Evolutionary conservation across 768 basidiomycete species (phyloP), one percentile per base, ranked within the genome.

Genomic region (Boletus speciosus): DNA sequence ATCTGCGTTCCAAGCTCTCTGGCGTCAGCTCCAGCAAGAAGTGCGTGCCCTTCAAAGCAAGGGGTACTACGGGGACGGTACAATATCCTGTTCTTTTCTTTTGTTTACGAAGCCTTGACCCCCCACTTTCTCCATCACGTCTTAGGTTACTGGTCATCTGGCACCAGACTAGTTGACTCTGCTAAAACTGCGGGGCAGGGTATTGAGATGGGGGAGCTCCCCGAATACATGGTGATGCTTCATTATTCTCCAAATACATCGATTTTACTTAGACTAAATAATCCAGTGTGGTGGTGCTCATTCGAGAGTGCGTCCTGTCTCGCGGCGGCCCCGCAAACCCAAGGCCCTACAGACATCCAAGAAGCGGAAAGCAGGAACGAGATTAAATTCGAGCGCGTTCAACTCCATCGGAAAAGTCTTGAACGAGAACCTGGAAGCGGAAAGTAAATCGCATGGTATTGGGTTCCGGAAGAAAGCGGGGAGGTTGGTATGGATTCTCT

Each of bases 41-140:
- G 86, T 92, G 5, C 74, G 81, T 32, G 76, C 76, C 25, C 75
- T 93, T n/a, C 90, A 91, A 65, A 73, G 73, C 47, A 81, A 75
- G 67, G 90, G 86, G 27, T 93, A 93, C 64, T 91, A 85, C 49
- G 91, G 91, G 1, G 91, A 93, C 67, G 91, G 90, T 86, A 55
- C 36, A 66, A 47, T 11, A 32, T 31, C 11, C 2, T 50, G 34
- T 49, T 44, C n/a, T 21, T 41, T 38, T 5, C 29, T 36, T 32
- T 43, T 16, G n/a, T 25, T 39, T 37, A 41, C 36, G 39, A 39
- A n/a, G 12, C 25, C 7, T 45, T 71, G 44, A 62, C 43, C 5
- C 14, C 19, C 10, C 35, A 21, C n/a, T 32, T 37, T 39, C 44
- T 41, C 21, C 25, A 2, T 39, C 14, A 3, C 5, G 16, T n/a